Evolutionary conservation across 768 basidiomycete species (phyloP).

Genomic region (Mycena galopus): DNA sequence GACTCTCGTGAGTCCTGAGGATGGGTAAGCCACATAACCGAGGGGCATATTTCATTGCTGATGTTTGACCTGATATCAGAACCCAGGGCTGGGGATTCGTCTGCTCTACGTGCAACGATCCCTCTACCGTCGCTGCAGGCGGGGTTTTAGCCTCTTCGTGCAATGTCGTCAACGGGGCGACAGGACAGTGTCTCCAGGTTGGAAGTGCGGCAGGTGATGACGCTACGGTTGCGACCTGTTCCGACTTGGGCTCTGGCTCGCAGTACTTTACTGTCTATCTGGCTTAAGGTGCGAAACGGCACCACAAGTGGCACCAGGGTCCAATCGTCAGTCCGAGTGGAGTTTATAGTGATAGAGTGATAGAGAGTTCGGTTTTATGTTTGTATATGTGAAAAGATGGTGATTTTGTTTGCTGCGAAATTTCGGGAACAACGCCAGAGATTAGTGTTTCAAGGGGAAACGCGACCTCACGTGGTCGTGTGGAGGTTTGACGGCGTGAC

Average conservation of each 20-base stretch:
- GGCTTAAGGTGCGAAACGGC: background rate
- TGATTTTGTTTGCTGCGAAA: too few relatives aligned
- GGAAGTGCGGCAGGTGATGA: conserved; percentile 13
- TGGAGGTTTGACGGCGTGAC: background rate
- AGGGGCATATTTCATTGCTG: background rate
- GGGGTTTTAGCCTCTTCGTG: conserved; percentile 15
- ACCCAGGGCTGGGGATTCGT: conserved; percentile 30
- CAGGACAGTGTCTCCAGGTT: conserved; percentile 30
- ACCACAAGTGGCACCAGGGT: background rate
- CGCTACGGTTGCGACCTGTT: conserved; percentile 18
- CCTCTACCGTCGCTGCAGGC: background rate
- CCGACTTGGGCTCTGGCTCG: conserved; percentile 12
- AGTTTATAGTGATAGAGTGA: too few relatives aligned
- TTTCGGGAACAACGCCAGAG: too few relatives aligned
- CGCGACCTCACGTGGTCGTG: background rate
- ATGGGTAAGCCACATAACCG: conserved; percentile 14
- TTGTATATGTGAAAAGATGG: too few relatives aligned
- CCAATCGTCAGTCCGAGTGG: background rate
- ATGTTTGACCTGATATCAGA: background rate
- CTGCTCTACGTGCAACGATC: conserved; percentile 23
- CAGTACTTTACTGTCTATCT: conserved; percentile 25
- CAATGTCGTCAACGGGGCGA: conserved; percentile 12
- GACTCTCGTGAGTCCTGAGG: conserved; percentile 26
- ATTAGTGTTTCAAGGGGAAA: too few relatives aligned
- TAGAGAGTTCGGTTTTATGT: too few relatives aligned